Conservation (phyloP, 345 rosid genomes). For the Iberis pinnata region DNA sequence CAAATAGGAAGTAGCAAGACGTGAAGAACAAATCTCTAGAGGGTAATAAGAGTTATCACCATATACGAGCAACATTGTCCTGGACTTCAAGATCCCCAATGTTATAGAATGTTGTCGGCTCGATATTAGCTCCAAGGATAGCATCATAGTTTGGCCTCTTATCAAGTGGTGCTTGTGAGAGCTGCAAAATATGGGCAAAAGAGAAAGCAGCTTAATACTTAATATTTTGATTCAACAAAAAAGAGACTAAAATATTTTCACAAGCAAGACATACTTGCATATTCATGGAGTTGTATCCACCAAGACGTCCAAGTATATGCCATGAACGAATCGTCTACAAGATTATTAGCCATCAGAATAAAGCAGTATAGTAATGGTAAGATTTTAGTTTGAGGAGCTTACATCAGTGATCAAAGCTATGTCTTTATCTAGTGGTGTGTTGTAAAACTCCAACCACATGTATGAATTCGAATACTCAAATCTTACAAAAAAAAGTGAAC, state of each 20-base stretch:
- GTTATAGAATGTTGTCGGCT: constrained; percentile 78
- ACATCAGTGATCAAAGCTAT: constrained; percentile 76
- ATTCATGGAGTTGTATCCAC: constrained; percentile 96
- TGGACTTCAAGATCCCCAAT: constrained; percentile 87
- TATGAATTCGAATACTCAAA: constrained; percentile 80
- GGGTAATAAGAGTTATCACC: constrained; percentile 37
- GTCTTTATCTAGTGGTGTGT: constrained; percentile 72
- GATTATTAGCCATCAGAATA: neutral
- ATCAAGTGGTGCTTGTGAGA: constrained; percentile 66
- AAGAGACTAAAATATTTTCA: constrained; percentile 36
- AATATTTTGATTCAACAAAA: neutral
- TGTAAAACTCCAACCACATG: constrained; percentile 91
- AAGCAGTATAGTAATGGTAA: constrained; percentile 1
- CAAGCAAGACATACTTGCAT: constrained; percentile 58
- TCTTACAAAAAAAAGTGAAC: constrained; percentile 39
- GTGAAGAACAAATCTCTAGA: neutral
- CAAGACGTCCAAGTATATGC: constrained; percentile 94
- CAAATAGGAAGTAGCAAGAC: neutral
- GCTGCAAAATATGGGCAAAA: constrained; percentile 33
- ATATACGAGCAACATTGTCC: constrained; percentile 75
- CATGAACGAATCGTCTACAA: constrained; percentile 82
- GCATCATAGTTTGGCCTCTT: constrained; percentile 74
- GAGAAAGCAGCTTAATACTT: constrained; percentile 1
- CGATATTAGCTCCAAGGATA: constrained; percentile 73
- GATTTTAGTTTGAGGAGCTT: constrained; percentile 24